Base-by-base conservation (phyloP, 2,329 filamentous ascomycete species). In the Macrophomina phaseolina region DNA sequence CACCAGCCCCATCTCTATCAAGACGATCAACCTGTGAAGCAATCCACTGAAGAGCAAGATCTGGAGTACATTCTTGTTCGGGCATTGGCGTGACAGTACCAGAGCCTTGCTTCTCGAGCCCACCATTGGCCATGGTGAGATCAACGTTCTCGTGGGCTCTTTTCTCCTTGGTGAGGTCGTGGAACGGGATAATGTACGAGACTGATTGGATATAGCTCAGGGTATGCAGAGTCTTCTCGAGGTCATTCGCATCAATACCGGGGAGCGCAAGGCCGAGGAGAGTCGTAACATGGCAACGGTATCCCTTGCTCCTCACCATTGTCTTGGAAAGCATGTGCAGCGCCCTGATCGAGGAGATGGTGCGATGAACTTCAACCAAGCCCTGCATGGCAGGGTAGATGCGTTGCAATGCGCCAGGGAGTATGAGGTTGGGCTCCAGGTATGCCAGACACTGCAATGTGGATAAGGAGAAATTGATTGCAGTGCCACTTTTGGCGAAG, bases 311-410 rank as follows among this genome's bases (percentile, higher is more conserved):
- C 75, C 91, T 90, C 14, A 93, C 90, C 87, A 99, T 96, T 73
- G 94, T 88, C 76, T 93, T 92, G 69, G 94, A 92, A 68, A 98
- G 88, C 84, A 97, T 92, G 80, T 97, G 94, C 68, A 99, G 83
- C 49, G 94, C 92, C 73, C 94, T 91, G 67, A 99, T 86, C 67
- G 94, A 97, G 0, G 95, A 97, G 5, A 94, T 94, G 2, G 95
- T 99, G 64, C 95, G 89, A 81, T 99, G 95, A 3, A 99, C 95
- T 79, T 99, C 95, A 4, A 99, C 95, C 63, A 99, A 83, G 0
- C 96, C 96, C 78, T 99, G 95, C 79, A 99, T 89, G 71, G 94
- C 96, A 11, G 95, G 95, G 75, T 99, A 99, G 74, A 99, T 98
- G 68, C 95, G 88, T 78, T 99, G 95, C 67, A 99, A 80, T 32